Conservation (phyloP, 2,329 filamentous ascomycete genomes). For the Fusarium pseudocircinatum region DNA sequence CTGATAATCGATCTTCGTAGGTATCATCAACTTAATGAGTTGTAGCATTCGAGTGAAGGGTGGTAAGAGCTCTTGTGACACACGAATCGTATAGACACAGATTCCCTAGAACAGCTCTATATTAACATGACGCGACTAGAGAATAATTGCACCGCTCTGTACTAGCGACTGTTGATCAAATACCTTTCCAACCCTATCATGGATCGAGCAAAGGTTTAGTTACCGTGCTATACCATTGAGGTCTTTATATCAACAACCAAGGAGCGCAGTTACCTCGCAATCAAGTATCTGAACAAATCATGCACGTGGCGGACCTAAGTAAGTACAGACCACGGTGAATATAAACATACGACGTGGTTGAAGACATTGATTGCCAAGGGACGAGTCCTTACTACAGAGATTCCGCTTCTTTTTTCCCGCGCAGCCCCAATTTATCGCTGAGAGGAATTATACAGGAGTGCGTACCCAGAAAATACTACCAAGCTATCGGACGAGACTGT, state of each 20-base stretch:
- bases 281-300: neutral
- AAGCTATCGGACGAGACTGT: neutral
- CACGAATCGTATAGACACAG: neutral
- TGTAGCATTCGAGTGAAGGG: neutral
- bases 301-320: accelerated
- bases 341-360: accelerated
- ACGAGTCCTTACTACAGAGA: neutral
- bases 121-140: neutral
- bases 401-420: too few species aligned
- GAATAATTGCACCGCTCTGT: accelerated
- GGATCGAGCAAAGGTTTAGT: neutral
- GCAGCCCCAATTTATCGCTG: too few species aligned
- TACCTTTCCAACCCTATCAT: neutral
- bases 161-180: neutral
- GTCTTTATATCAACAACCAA: neutral
- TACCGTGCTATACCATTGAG: neutral
- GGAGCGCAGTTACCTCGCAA: neutral
- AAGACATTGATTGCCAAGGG: neutral
- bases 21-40: neutral
- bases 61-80: neutral
- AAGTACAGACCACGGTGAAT: neutral
- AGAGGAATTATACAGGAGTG: too few species aligned
- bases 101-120: neutral
- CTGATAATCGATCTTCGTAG: neutral
- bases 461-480: too few species aligned